Conservation (phyloP, 1,284 basidiomycete species). For the Sporisorium graminicola region DNA sequence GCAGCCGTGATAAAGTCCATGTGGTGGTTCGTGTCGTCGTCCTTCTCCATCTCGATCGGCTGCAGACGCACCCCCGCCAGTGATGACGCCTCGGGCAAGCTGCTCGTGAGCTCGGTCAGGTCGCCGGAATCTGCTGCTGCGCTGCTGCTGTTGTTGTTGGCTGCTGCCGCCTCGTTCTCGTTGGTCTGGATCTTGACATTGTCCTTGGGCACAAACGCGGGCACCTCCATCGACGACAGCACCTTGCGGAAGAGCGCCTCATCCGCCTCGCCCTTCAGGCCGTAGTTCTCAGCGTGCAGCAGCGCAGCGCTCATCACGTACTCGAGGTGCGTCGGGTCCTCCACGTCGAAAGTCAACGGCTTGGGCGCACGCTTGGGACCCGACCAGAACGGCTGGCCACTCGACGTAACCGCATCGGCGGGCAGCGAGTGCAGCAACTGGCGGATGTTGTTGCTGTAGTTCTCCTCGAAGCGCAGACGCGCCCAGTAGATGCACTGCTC, state of each 20-base stretch:
- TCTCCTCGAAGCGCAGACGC: slow-evolving; percentile 92
- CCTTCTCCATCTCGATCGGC: slow-evolving; percentile 99
- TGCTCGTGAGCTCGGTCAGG: slow-evolving; percentile 62
- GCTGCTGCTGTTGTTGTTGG: slow-evolving; percentile 73
- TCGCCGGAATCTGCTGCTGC: slow-evolving; percentile 45
- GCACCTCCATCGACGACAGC: slow-evolving; percentile 85
- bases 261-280: slow-evolving; percentile 89
- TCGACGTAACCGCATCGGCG: slow-evolving; percentile 88
- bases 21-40: slow-evolving; percentile 97
- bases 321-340: slow-evolving; percentile 84
- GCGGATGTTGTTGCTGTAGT: slow-evolving; percentile 92
- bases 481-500: slow-evolving; percentile 99
- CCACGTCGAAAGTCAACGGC: slow-evolving; percentile 81
- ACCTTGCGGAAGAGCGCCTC: slow-evolving; percentile 84
- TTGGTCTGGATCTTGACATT: slow-evolving; percentile 95
- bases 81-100: slow-evolving; percentile 72
- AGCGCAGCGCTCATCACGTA: slow-evolving; percentile 96
- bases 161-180: slow-evolving; percentile 82
- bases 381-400: slow-evolving; percentile 81
- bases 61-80: slow-evolving; percentile 93
- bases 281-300: slow-evolving; percentile 98
- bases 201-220: slow-evolving; percentile 91
- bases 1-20: slow-evolving; percentile 99
- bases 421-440: slow-evolving; percentile 95
- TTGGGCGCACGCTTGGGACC: slow-evolving; percentile 99